A percentile compares a stretch with the other conserved stretches of the same genome.
Conservation (phyloP, 257 asterid genomes). For the Linderniella brevidens region DNA sequence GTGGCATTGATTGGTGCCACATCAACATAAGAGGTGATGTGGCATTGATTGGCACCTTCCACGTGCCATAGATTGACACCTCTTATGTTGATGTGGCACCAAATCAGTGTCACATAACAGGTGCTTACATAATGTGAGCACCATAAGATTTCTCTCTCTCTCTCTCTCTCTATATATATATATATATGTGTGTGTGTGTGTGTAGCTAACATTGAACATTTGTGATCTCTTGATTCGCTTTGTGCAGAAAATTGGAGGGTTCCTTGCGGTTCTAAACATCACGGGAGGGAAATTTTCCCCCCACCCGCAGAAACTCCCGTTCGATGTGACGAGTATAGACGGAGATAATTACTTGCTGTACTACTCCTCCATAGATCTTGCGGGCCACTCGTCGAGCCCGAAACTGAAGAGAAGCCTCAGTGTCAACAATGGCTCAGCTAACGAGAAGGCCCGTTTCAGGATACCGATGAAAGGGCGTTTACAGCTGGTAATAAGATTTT, state of each 20-base stretch:
- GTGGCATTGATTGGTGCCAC: too few relatives aligned
- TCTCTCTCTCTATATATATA: not conserved
- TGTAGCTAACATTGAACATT: too few relatives aligned
- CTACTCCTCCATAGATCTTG: slow-evolving; percentile 72
- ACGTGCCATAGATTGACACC: too few relatives aligned
- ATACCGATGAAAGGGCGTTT: slow-evolving; percentile 81
- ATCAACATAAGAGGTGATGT: too few relatives aligned
- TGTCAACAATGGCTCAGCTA: slow-evolving; percentile 30
- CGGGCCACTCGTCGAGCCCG: slow-evolving; percentile 30
- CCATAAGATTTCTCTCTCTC: too few relatives aligned
- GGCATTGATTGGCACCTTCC: too few relatives aligned
- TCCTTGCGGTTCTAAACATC: slow-evolving; percentile 71
- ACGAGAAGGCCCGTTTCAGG: slow-evolving; percentile 43
- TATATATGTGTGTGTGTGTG: not conserved
- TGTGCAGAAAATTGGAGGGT: slow-evolving; percentile 75
- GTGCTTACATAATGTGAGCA: too few relatives aligned
- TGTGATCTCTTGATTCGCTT: not conserved
- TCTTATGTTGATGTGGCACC: too few relatives aligned
- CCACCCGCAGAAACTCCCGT: slow-evolving; percentile 79
- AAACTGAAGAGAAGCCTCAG: slow-evolving; percentile 56
- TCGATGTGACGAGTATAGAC: slow-evolving; percentile 70
- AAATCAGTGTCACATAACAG: too few relatives aligned
- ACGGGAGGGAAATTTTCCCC: slow-evolving; percentile 85
- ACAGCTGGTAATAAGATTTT: slow-evolving; percentile 47
- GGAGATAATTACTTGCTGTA: slow-evolving; percentile 66